phyloP scores from a whole-genome alignment of 176 grass and related monocot genomes.

The Zoysia japonica region DNA sequence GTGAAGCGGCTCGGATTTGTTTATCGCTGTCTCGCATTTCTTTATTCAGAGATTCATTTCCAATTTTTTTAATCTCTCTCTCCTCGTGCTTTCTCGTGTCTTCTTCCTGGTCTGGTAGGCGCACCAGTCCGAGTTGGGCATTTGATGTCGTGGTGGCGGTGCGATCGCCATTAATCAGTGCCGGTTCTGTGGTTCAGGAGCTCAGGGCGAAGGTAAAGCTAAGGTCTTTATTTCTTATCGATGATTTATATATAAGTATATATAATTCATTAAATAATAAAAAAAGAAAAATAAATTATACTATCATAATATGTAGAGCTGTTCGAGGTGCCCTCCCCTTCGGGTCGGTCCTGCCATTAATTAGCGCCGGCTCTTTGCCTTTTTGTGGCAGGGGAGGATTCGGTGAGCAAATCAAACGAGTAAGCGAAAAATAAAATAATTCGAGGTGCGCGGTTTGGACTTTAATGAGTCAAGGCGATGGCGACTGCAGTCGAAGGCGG shows the following conservation, averaged over 20 bases:
- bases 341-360: slow-evolving; percentile 17
- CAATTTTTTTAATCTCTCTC: neutral
- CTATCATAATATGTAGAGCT: no score
- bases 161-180: slow-evolving; percentile 38
- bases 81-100: slow-evolving; percentile 44
- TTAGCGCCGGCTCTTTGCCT: neutral
- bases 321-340: no score
- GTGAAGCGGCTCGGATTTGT: slow-evolving; percentile 23
- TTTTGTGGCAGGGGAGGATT: neutral
- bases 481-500: neutral
- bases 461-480: neutral
- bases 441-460: slow-evolving; percentile 4
- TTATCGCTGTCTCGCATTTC: neutral
- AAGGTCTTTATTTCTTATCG: no score
- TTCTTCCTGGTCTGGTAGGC: slow-evolving; percentile 20
- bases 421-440: neutral
- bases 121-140: slow-evolving; percentile 5
- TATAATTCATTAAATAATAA: no score
- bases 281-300: no score
- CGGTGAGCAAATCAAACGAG: slow-evolving; percentile 1
- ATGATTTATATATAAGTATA: no score
- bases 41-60: neutral
- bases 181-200: neutral
- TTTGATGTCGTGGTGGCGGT: slow-evolving; percentile 24
- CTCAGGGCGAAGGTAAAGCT: no score